phyloP scores from a whole-genome alignment of 805 yeast species.

The Teunomyces cretensis region DNA sequence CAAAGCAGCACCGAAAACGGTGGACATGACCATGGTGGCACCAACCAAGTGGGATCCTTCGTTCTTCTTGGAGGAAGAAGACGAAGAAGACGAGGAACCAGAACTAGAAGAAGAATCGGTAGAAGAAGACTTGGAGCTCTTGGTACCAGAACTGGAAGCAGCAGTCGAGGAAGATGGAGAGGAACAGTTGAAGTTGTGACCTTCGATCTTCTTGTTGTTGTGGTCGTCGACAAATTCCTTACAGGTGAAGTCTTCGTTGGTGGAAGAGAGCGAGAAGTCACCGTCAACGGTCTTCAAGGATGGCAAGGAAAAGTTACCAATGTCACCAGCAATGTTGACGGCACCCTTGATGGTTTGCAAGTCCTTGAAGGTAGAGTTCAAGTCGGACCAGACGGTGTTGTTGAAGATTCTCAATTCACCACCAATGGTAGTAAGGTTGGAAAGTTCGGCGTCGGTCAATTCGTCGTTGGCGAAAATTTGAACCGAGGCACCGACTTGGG shows the following conservation, averaged over 20 bases:
- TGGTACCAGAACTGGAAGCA: slow-evolving; percentile 12
- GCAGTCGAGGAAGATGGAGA: slow-evolving; percentile 27
- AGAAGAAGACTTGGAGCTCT: slow-evolving; percentile 11
- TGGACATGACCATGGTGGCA: slow-evolving; percentile 19
- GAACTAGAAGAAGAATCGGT: slow-evolving; percentile 16
- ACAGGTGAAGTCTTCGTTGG: slow-evolving; percentile 40
- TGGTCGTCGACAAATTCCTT: slow-evolving; percentile 33
- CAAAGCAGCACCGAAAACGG: slow-evolving; percentile 25
- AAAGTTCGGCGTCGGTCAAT: slow-evolving; percentile 28
- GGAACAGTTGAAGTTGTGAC: slow-evolving; percentile 45
- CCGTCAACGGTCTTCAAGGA: slow-evolving; percentile 39
- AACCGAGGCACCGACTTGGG: slow-evolving; percentile 38
- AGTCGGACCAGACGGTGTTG: slow-evolving; percentile 37
- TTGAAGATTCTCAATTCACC: slow-evolving; percentile 43
- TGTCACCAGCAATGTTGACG: slow-evolving; percentile 35
- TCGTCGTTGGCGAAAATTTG: slow-evolving; percentile 45
- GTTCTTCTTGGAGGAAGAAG: slow-evolving; percentile 16
- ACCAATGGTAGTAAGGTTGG: slow-evolving; percentile 33
- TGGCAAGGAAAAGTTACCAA: slow-evolving; percentile 40
- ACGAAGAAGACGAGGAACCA: slow-evolving; percentile 19
- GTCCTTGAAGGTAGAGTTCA: slow-evolving; percentile 26
- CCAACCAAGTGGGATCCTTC: slow-evolving; percentile 10
- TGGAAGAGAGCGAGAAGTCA: slow-evolving; percentile 36
- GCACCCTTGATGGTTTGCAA: slow-evolving; percentile 42
- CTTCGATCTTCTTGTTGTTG: slow-evolving; percentile 33